Evolutionary conservation across 1,139 yeast genomes (phyloP), one percentile per base, ranked within the genome.

Genomic region (Blastobotrys raffinosifermentans): DNA sequence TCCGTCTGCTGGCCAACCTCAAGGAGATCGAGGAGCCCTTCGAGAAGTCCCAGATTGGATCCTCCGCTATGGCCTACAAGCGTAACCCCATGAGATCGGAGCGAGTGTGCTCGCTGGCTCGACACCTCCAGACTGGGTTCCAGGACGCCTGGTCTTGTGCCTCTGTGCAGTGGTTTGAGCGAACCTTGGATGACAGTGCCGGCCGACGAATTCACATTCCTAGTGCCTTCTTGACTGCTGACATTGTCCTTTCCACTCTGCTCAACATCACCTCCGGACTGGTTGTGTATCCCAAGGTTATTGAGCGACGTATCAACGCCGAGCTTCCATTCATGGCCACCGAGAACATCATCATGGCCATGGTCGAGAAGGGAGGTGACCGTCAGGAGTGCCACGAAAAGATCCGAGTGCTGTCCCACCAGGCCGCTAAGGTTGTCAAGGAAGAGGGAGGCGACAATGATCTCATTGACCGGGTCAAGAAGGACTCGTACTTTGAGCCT

Each of bases 261-360:
- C 73, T 82, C 57, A 91, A 91, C 70, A 89, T 91, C 58, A 81
- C 94, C 35, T 80, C 93, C 37, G 99, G 98, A 11, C 72, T 91
- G 48, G 98, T 93, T 39, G 98, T 91, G 33, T 91, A 93, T 69
- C 98, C 98, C 53, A 89, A 91, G 75, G 98, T 91, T 53, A 91
- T 91, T 58, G 96, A 83, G 69, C 83, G 97, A 72, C 83, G 97
- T 69, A 91, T 91, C 64, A 79, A 64, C 61, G 75, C 96, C 37
- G 98, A 93, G 67, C 74, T 91, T 58, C 99, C 99, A 52, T 91
- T 93, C 72, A 91, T 91, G 99, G 99, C 99, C 49, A 91, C 99
- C 39, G 99, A 91, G 69, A 91, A 91, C 67, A 79, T 91, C 61
- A 91, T 91, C 63, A 91, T 91, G 99, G 98, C 98, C 40, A 91